A percentile compares a stretch with the other conserved stretches of the same genome.
Conservation (phyloP, 345 rosid genomes). For the Syzygium jambos region DNA sequence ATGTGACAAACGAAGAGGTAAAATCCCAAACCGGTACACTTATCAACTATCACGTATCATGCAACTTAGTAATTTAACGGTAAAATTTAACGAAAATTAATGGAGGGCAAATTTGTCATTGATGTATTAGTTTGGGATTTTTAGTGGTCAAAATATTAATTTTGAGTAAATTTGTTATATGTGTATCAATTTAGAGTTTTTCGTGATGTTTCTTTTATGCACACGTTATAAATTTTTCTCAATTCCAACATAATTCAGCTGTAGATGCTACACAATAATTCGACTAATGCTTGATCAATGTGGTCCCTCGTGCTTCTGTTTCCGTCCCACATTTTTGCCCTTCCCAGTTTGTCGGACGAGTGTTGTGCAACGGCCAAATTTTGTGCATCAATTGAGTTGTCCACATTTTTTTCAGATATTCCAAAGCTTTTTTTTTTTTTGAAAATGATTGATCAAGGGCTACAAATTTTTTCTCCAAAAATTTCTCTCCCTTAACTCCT, state of each 20-base stretch:
- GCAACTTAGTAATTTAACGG: too few relatives aligned
- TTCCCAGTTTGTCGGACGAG: background rate
- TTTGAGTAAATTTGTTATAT: too few relatives aligned
- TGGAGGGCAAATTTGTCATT: fast-evolving
- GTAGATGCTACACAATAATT: background rate
- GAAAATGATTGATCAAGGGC: background rate
- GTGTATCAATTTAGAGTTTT: too few relatives aligned
- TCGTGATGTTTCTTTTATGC: background rate
- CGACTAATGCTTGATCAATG: background rate
- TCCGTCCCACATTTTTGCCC: background rate
- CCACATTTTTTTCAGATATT: background rate
- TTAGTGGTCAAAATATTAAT: too few relatives aligned
- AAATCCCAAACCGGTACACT: too few relatives aligned
- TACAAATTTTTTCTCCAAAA: background rate
- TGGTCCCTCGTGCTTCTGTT: background rate
- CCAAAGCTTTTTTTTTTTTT: background rate
- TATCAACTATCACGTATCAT: too few relatives aligned
- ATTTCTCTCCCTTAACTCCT: background rate
- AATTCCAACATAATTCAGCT: background rate
- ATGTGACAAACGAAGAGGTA: too few relatives aligned
- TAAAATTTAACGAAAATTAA: too few relatives aligned
- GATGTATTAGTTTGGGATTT: fast-evolving
- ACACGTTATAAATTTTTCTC: background rate
- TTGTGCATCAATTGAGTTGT: background rate
- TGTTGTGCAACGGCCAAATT: too few relatives aligned